Evolutionary conservation across 805 yeast genomes (phyloP), one percentile per base, ranked within the genome.

Genomic region (Metschnikowia dekortorum): DNA sequence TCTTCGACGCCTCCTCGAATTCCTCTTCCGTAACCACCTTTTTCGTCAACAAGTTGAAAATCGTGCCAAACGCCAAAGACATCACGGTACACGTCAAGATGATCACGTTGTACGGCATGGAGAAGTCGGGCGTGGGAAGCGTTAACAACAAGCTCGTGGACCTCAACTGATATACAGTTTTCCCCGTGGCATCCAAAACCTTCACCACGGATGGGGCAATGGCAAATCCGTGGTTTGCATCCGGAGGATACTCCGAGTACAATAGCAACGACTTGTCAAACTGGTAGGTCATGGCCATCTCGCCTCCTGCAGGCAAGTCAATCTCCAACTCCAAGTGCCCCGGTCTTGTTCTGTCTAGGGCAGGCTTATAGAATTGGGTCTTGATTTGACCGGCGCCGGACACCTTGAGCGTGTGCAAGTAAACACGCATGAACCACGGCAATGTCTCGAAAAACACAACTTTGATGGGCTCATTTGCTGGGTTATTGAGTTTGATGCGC

Each of bases 21-120:
- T 87, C 91, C 51, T 84, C 88, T 55, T 85, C 89, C 0, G 92
- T 81, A 0, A 90, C 83, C 9, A 87, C 79, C 60, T 82, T 76
- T 61, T 90, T 88, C 7, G 84, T 82, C 41, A 94, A 63, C 47
- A 90, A 70, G 61, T 92, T 91, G 71, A 84, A 90, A 1, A 91
- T 62, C 0, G 92, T 82, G 8, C 98, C 98, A 70, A 91, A 92
- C 0, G 92, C 84, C 51, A 94, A 71, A 0, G 98, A 89, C 89
- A 94, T 86, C 6, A 90, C 85, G 0, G 99, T 94, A 7, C 96
- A 88, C 0, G 98, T 88, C 54, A 94, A 74, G 42, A 94, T 94
- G 53, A 94, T 92, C 39, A 94, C 99, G 61, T 94, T 94, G 66
- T 94, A 94, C 0, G 99, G 99, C 99, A 94, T 94, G 54, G 96